A percentile compares a stretch with the other conserved stretches of the same genome.
Conservation (phyloP, 2,329 filamentous ascomycete species). For the Colletotrichum viniferum region DNA sequence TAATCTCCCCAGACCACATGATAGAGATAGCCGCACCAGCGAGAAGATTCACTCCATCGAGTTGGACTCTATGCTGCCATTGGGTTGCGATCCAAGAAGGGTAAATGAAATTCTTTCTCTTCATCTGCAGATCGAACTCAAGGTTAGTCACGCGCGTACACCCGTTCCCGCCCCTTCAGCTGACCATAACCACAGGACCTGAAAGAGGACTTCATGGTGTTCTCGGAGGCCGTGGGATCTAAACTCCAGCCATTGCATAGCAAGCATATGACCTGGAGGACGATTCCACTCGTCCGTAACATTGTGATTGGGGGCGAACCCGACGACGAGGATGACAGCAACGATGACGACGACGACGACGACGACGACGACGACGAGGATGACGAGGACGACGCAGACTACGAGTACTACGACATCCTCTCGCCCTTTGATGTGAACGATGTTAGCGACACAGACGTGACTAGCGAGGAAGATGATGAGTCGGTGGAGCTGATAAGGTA, state of each 20-base stretch:
- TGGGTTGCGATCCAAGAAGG: background rate
- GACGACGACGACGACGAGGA: rapidly evolving
- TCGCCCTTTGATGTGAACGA: background rate
- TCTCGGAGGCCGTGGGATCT: background rate
- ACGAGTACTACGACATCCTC: background rate
- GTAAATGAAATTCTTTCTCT: background rate
- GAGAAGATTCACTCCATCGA: background rate
- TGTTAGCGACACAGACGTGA: background rate
- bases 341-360: background rate
- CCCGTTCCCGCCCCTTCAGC: background rate
- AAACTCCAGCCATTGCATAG: background rate
- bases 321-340: background rate
- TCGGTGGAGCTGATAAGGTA: background rate
- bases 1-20: background rate
- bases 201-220: background rate
- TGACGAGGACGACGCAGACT: background rate
- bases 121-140: background rate
- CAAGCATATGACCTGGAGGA: slow-evolving; percentile 9
- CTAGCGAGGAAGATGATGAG: background rate
- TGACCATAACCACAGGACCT: background rate
- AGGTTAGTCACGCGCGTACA: background rate
- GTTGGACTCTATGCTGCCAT: rapidly evolving
- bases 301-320: background rate
- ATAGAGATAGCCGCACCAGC: rapidly evolving
- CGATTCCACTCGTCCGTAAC: background rate